These are phyloP conservation scores for Geotrichum carabidarum DNA, from an alignment of 1,139 yeast genomes.

Conservation along the genomic window DNA sequence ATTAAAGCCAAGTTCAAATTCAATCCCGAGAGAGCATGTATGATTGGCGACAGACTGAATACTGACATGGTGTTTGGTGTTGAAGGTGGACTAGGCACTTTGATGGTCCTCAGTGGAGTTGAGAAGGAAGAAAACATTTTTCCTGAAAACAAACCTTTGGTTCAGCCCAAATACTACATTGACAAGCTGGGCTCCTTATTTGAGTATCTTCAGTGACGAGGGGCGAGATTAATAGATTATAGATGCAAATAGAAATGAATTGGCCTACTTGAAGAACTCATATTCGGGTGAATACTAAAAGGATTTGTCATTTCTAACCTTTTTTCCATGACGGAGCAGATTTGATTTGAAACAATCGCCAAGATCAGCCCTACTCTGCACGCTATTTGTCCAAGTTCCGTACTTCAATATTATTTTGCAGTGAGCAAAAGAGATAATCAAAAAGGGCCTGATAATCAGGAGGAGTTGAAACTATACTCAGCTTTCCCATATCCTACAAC, in stretches of 20 bases:
- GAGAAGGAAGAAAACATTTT: constrained; percentile 61
- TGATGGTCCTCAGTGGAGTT: constrained; percentile 86
- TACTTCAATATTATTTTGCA: no score
- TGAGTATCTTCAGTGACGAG: constrained; percentile 37
- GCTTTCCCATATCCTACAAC: no score
- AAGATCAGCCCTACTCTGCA: no score
- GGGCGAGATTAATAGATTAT: background rate
- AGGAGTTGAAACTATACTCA: no score
- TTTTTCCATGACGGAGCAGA: no score
- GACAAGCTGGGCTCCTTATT: constrained; percentile 70
- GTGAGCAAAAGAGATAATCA: no score
- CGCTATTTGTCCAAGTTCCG: no score
- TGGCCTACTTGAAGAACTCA: no score
- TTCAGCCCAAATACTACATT: constrained; percentile 65
- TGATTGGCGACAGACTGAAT: constrained; percentile 93
- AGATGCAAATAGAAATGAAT: background rate
- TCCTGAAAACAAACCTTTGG: constrained; percentile 40
- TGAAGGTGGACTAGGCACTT: constrained; percentile 75
- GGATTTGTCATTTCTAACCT: no score
- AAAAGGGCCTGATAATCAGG: no score
- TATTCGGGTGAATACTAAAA: no score
- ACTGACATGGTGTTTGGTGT: constrained; percentile 92
- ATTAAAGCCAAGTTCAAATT: constrained; percentile 64
- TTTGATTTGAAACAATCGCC: no score
- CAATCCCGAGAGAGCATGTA: constrained; percentile 63